Evolutionary conservation across 306 rosid species (phyloP).

Genomic region (Citrullus mucosospermus): DNA sequence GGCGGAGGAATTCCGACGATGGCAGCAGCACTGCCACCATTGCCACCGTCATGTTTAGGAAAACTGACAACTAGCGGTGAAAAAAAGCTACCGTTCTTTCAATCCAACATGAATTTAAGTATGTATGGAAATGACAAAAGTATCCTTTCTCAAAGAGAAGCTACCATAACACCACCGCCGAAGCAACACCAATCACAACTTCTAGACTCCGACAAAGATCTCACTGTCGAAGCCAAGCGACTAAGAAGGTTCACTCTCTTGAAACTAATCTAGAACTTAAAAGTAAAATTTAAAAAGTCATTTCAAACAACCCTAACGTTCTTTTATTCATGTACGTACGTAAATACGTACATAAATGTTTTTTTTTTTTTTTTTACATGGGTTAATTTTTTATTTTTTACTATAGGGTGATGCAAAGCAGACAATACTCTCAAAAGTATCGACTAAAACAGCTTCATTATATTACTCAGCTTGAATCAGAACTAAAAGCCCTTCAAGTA

Average conservation of each 20-base stretch:
- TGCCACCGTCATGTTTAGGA: not conserved
- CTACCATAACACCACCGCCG: not conserved
- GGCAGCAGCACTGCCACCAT: not conserved
- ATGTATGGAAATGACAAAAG: not conserved
- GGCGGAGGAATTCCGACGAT: not conserved
- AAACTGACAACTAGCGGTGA: not conserved
- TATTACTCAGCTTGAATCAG: constrained; percentile 7
- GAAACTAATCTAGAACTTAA: too few relatives aligned
- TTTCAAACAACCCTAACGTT: too few relatives aligned
- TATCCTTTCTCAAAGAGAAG: not conserved
- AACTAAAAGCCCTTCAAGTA: constrained; percentile 16
- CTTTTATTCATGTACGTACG: too few relatives aligned
- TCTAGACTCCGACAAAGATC: not conserved
- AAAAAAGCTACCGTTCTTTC: not conserved
- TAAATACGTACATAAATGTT: too few relatives aligned
- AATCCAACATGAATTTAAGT: not conserved
- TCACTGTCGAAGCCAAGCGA: not conserved
- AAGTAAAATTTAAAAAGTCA: too few relatives aligned
- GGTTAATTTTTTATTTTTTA: not conserved
- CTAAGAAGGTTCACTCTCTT: not conserved
- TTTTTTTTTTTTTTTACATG: too few relatives aligned
- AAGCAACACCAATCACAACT: not conserved
- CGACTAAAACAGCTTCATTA: constrained; percentile 10
- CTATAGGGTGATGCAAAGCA: constrained; percentile 8
- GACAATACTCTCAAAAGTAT: constrained; percentile 19